Evolutionary conservation across 371 early-diverging fungal species (phyloP).

Genomic region (Mortierella sp.): DNA sequence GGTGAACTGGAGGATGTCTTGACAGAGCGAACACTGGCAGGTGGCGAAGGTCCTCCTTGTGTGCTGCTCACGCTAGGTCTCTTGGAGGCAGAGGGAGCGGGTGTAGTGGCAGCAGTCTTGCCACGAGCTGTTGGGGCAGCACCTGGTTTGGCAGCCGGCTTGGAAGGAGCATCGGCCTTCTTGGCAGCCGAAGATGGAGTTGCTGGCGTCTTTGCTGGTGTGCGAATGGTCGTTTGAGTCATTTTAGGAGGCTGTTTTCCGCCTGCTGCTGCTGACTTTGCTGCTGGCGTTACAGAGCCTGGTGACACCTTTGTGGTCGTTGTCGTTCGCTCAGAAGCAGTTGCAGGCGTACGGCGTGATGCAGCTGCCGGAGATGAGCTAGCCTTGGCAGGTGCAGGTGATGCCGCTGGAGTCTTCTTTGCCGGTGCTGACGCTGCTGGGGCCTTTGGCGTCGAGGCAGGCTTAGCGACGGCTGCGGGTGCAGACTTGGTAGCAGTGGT

Average conservation of each 20-base stretch:
- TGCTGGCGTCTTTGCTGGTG: slow-evolving; percentile 9
- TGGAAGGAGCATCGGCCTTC: slow-evolving; percentile 7
- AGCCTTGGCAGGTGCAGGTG: not conserved
- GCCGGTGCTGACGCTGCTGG: not conserved
- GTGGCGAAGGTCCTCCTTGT: slow-evolving; percentile 8
- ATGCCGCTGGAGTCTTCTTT: not conserved
- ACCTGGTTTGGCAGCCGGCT: not conserved
- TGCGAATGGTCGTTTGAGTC: slow-evolving; percentile 40
- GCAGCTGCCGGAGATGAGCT: not conserved
- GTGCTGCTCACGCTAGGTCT: slow-evolving; percentile 5
- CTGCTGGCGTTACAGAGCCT: slow-evolving; percentile 2
- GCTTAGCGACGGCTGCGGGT: not conserved
- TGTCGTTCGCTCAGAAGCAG: slow-evolving; percentile 28
- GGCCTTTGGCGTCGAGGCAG: not conserved
- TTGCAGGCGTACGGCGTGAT: slow-evolving; percentile 15
- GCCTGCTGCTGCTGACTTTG: slow-evolving; percentile 30
- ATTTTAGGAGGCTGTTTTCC: slow-evolving; percentile 35
- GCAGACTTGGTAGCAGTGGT: not conserved
- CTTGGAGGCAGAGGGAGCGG: slow-evolving; percentile 4
- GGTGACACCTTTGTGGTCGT: slow-evolving; percentile 34
- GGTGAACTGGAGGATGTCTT: slow-evolving; percentile 4
- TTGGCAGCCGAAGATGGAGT: slow-evolving; percentile 8
- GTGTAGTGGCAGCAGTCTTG: slow-evolving; percentile 1
- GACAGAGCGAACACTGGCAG: slow-evolving; percentile 11
- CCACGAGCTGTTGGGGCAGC: slow-evolving; percentile 1